Conservation (phyloP, 768 basidiomycete species). For the Collybia sp. region DNA sequence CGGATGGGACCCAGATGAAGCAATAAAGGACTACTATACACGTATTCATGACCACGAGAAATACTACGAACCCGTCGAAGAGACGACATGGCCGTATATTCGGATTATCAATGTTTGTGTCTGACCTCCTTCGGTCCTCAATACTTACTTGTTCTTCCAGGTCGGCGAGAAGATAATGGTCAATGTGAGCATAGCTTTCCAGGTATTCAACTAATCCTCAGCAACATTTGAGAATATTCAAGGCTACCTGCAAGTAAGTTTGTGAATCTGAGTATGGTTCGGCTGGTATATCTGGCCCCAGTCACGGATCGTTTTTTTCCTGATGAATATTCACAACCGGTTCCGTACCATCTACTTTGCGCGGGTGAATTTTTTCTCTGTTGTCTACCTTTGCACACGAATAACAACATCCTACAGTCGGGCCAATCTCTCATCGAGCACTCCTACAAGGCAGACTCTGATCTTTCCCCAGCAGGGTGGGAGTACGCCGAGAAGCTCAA, state of each 20-base stretch:
- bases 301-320: slow-evolving; percentile 90
- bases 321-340: slow-evolving; percentile 98
- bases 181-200: slow-evolving; percentile 51
- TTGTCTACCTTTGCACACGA: no score
- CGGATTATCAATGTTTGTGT: slow-evolving; percentile 81
- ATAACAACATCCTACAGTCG: no score
- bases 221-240: slow-evolving; percentile 57
- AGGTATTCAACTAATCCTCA: neutral
- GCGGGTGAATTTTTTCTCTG: slow-evolving; percentile 50
- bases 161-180: slow-evolving; percentile 96
- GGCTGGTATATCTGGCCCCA: slow-evolving; percentile 6
- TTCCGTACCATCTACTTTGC: slow-evolving; percentile 96
- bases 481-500: slow-evolving; percentile 89
- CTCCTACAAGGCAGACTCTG: slow-evolving; percentile 97
- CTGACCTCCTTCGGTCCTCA: neutral
- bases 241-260: slow-evolving; percentile 77
- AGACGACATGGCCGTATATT: slow-evolving; percentile 89
- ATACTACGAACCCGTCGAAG: slow-evolving; percentile 88
- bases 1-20: slow-evolving; percentile 88
- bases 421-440: slow-evolving; percentile 99
- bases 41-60: slow-evolving; percentile 85
- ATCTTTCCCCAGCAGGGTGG: slow-evolving; percentile 92
- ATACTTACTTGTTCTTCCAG: slow-evolving; percentile 33
- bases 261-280: neutral
- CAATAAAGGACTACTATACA: slow-evolving; percentile 88